Conservation (phyloP, 148 eudicot genomes). For the Dysphania ambrosioides region DNA sequence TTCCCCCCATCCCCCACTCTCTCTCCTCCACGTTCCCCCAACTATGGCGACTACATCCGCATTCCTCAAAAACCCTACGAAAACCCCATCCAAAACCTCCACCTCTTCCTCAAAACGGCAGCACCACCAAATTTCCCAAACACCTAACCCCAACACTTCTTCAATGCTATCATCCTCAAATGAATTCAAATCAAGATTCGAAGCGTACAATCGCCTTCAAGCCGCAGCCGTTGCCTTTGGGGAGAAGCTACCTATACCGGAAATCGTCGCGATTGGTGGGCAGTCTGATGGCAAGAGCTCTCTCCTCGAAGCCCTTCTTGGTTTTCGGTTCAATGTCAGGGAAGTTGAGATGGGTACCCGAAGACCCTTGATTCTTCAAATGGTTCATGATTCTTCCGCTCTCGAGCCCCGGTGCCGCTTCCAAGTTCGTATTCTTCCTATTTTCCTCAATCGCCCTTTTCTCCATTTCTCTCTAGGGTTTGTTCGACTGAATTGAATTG, state of each 20-base stretch:
- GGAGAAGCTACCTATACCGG: constrained; percentile 93
- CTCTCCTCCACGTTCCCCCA: constrained; percentile 8
- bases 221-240: constrained; percentile 97
- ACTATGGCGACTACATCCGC: constrained; percentile 40
- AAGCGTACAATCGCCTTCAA: constrained; percentile 91
- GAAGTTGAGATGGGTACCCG: constrained; percentile 99
- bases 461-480: neutral
- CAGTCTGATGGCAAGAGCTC: constrained; percentile 99
- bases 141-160: constrained; percentile 28
- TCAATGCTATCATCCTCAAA: constrained; percentile 27
- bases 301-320: constrained; percentile 93
- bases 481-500: neutral
- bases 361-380: constrained; percentile 85
- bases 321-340: constrained; percentile 86
- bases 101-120: constrained; percentile 42
- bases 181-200: constrained; percentile 62
- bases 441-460: neutral
- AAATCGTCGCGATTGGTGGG: constrained; percentile 91
- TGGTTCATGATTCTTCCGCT: constrained; percentile 86
- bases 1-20: constrained; percentile 6
- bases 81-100: constrained; percentile 41
- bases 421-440: constrained; percentile 44
- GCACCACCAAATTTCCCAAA: constrained; percentile 38
- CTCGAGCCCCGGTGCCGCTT: constrained; percentile 84
- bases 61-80: constrained; percentile 46